These are phyloP conservation scores for Pestalotiopsis sp. DNA, from an alignment of 2,329 filamentous ascomycete genomes.

Conservation along the genomic window DNA sequence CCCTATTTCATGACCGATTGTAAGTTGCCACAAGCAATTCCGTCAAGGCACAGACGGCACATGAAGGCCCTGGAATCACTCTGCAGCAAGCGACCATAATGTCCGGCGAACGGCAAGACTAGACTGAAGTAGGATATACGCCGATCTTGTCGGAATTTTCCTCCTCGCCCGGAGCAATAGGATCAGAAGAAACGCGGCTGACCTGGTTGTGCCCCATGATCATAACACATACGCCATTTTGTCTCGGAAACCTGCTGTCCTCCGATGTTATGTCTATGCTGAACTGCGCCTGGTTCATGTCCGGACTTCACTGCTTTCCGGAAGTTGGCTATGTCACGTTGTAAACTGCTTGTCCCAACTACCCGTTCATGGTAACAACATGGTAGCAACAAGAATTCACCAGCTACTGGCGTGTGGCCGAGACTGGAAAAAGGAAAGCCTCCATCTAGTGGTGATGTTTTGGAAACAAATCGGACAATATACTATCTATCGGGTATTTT, in stretches of 20 bases:
- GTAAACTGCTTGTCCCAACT: no score
- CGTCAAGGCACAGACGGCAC: not conserved
- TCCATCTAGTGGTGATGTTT: no score
- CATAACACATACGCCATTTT: not conserved
- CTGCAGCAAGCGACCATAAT: not conserved
- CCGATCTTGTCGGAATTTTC: not conserved
- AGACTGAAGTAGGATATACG: not conserved
- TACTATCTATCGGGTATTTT: no score
- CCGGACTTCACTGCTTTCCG: no score
- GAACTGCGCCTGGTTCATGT: no score
- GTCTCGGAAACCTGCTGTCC: no score
- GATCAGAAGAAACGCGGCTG: not conserved
- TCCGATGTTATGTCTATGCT: not conserved
- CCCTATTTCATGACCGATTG: not conserved
- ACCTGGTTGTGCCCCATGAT: not conserved
- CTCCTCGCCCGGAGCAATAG: not conserved
- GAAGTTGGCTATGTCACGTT: no score
- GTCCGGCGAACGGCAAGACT: not conserved
- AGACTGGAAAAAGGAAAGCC: no score
- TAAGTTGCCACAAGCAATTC: not conserved
- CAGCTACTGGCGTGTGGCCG: no score
- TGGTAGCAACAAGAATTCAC: no score
- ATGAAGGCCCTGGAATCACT: not conserved
- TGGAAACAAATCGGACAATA: no score
- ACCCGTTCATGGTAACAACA: no score